Evolutionary conservation across 345 rosid species (phyloP).

Genomic region (Draba incana): DNA sequence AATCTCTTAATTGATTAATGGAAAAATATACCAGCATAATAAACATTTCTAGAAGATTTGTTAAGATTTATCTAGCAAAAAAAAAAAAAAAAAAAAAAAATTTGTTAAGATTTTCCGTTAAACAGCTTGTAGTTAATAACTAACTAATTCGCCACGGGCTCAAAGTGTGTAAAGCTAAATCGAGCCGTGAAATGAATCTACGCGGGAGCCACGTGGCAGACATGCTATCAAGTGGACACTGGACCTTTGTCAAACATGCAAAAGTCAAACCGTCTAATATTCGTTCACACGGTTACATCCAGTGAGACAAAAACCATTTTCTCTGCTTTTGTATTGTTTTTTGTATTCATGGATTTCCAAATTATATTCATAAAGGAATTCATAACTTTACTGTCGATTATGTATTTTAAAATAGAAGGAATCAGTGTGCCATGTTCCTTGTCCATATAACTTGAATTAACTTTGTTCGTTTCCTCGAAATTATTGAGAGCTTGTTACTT

Average conservation of each 20-base stretch:
- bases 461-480: slow-evolving; percentile 19
- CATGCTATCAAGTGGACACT: slow-evolving; percentile 40
- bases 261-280: slow-evolving; percentile 40
- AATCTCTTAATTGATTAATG: too few relatives aligned
- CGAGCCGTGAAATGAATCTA: slow-evolving; percentile 18
- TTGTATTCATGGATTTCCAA: neutral
- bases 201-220: slow-evolving; percentile 38
- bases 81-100: too few relatives aligned
- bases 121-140: slow-evolving; percentile 4
- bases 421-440: slow-evolving; percentile 23
- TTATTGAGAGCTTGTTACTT: slow-evolving; percentile 2
- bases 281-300: slow-evolving; percentile 42
- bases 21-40: too few relatives aligned
- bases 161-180: slow-evolving; percentile 11
- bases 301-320: slow-evolving; percentile 23
- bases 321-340: neutral
- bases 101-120: neutral
- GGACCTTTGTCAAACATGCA: slow-evolving; percentile 27
- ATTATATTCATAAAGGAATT: neutral
- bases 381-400: slow-evolving; percentile 4
- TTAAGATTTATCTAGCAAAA: too few relatives aligned
- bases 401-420: neutral
- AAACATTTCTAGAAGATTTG: neutral
- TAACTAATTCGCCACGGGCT: slow-evolving; percentile 28
- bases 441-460: neutral